Evolutionary conservation across 805 yeast species (phyloP).

Genomic region (Sugiyamaella mastotermitis): DNA sequence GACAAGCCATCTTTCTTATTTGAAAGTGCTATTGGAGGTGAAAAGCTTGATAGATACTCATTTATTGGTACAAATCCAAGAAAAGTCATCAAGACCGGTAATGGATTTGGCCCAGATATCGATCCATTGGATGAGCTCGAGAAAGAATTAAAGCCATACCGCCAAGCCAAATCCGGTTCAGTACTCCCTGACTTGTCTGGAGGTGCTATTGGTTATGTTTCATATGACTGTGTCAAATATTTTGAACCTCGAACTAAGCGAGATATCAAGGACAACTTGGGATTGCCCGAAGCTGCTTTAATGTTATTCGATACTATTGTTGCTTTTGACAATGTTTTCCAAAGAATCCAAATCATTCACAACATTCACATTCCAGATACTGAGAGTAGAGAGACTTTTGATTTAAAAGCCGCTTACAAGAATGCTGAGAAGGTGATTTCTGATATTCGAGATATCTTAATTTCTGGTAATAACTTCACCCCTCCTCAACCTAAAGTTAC

Average conservation of each 20-base stretch:
- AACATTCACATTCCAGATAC: constrained; percentile 51
- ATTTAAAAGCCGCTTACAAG: constrained; percentile 46
- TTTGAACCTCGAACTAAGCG: constrained; percentile 89
- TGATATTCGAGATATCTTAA: constrained; percentile 41
- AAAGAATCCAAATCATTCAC: constrained; percentile 83
- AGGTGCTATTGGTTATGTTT: constrained; percentile 94
- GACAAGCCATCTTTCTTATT: constrained; percentile 59
- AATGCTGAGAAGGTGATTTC: constrained; percentile 53
- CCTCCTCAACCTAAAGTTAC: constrained; percentile 75
- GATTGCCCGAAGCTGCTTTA: constrained; percentile 85
- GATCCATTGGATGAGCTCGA: constrained; percentile 81
- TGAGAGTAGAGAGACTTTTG: constrained; percentile 19
- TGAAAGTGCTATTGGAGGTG: constrained; percentile 87
- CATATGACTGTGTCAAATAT: constrained; percentile 94
- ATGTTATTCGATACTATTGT: constrained; percentile 88
- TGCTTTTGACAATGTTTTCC: constrained; percentile 92
- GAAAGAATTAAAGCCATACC: constrained; percentile 56
- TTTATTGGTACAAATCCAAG: constrained; percentile 85
- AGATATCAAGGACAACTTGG: constrained; percentile 65
- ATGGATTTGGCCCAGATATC: constrained; percentile 50
- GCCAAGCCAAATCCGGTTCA: constrained; percentile 47
- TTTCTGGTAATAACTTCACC: constrained; percentile 28
- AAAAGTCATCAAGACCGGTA: constrained; percentile 79
- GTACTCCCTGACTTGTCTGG: constrained; percentile 79
- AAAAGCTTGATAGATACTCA: constrained; percentile 82